Evolutionary conservation across 192 early-diverging fungal genomes (phyloP).

Genomic region (Coemansia sp.): DNA sequence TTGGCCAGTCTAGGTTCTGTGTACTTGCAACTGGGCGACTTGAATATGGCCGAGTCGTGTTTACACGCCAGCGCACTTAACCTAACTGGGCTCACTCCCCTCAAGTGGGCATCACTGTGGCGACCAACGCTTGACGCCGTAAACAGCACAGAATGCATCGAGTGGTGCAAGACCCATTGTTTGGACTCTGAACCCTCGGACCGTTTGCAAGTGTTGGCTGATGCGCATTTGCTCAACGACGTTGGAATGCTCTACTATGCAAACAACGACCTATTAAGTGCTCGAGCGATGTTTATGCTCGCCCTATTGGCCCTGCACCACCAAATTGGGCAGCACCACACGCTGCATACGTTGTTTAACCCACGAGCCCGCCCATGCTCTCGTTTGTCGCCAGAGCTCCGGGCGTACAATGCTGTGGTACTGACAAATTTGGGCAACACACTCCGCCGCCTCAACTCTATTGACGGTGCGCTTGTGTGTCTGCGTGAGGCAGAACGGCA

Average conservation of each 20-base stretch:
- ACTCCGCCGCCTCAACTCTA: constrained; percentile 25
- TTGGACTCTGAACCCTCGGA: no score
- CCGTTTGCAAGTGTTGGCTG: no score
- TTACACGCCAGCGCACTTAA: constrained; percentile 49
- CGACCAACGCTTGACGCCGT: constrained; percentile 14
- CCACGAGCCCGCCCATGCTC: background rate
- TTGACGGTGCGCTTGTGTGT: constrained; percentile 22
- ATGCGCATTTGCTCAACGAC: constrained; percentile 47
- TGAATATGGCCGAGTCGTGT: constrained; percentile 52
- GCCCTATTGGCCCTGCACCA: constrained; percentile 3
- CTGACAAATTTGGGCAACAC: constrained; percentile 46
- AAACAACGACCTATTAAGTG: constrained; percentile 12
- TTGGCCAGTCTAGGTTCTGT: constrained; percentile 49
- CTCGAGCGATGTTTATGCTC: constrained; percentile 30
- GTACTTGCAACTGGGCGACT: constrained; percentile 50
- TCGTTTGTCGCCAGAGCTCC: constrained; percentile 2
- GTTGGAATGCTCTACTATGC: constrained; percentile 43
- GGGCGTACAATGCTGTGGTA: constrained; percentile 29
- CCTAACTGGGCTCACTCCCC: constrained; percentile 28
- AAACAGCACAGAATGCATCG: constrained; percentile 9
- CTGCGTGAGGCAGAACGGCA: constrained; percentile 18
- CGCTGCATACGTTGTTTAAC: constrained; percentile 17
- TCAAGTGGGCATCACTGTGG: constrained; percentile 33
- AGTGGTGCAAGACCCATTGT: constrained; percentile 29
- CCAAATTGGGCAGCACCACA: constrained; percentile 10